A percentile compares a stretch with the other conserved stretches of the same genome.
Evolutionary conservation across 257 asterid genomes (phyloP).

Genomic region (Solanum sitiens): DNA sequence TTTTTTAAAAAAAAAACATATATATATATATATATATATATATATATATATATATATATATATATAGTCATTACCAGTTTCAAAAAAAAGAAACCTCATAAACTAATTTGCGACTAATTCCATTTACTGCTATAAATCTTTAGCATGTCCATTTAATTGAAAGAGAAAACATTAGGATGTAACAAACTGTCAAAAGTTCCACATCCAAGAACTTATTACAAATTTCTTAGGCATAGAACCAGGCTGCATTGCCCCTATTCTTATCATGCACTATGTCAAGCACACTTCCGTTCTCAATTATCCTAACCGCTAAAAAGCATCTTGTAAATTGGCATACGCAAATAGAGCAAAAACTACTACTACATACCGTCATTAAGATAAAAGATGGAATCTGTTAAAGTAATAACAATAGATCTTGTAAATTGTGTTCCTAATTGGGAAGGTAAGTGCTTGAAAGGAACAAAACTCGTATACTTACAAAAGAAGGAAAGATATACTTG

Average conservation of each 20-base stretch:
- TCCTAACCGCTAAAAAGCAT: background rate
- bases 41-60: too few species aligned
- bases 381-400: background rate
- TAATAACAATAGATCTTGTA: background rate
- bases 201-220: background rate
- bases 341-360: background rate
- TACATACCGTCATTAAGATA: background rate
- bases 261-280: background rate
- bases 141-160: background rate
- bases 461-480: slow-evolving; percentile 31
- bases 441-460: background rate
- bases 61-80: too few species aligned
- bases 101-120: background rate
- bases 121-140: background rate
- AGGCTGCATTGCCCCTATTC: background rate
- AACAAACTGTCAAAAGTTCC: background rate
- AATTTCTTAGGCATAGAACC: background rate
- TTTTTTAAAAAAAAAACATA: too few species aligned
- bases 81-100: background rate
- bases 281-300: background rate
- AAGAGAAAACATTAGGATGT: background rate
- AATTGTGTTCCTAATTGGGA: background rate
- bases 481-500: slow-evolving; percentile 45
- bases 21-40: too few species aligned
- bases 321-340: background rate